A percentile compares a stretch with the other conserved stretches of the same genome.
phyloP scores from a whole-genome alignment of 495 filamentous ascomycete species.

The Aspergillus indologenus region DNA sequence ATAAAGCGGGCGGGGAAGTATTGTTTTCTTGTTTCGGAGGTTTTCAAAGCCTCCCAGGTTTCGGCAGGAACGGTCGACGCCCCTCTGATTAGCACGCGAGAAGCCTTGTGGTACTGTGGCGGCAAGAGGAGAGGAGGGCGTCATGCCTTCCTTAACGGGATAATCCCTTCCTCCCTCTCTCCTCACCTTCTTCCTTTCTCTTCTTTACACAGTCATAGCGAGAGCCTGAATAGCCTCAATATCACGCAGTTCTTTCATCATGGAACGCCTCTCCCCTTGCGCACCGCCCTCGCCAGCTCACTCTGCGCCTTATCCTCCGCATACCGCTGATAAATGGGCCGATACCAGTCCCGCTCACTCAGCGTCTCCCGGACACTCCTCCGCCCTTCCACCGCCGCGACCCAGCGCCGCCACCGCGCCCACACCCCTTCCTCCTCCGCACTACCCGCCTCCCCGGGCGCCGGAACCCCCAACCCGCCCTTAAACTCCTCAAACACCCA shows the following conservation, averaged over 20 bases:
- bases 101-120: too few species aligned
- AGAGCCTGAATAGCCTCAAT: too few species aligned
- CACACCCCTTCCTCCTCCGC: constrained; percentile 52
- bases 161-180: too few species aligned
- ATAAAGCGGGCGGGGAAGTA: too few species aligned
- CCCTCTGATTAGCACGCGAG: too few species aligned
- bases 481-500: constrained; percentile 73
- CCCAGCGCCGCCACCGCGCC: constrained; percentile 61
- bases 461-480: constrained; percentile 58
- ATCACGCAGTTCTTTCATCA: constrained; percentile 34
- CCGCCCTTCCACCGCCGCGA: constrained; percentile 50
- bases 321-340: constrained; percentile 66
- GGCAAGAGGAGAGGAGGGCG: too few species aligned
- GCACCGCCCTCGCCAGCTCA: constrained; percentile 64
- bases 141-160: too few species aligned
- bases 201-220: too few species aligned
- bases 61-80: too few species aligned
- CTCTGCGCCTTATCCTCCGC: constrained; percentile 69
- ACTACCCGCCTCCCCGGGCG: constrained; percentile 43
- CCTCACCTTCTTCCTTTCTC: too few species aligned
- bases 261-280: constrained; percentile 59
- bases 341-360: constrained; percentile 60
- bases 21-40: too few species aligned
- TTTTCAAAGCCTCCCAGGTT: too few species aligned
- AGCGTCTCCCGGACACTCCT: constrained; percentile 59